Percentiles rank a stretch among this genome's conserved stretches.
phyloP scores from a whole-genome alignment of 768 basidiomycete genomes.

The Candolleomyces aberdarensis region DNA sequence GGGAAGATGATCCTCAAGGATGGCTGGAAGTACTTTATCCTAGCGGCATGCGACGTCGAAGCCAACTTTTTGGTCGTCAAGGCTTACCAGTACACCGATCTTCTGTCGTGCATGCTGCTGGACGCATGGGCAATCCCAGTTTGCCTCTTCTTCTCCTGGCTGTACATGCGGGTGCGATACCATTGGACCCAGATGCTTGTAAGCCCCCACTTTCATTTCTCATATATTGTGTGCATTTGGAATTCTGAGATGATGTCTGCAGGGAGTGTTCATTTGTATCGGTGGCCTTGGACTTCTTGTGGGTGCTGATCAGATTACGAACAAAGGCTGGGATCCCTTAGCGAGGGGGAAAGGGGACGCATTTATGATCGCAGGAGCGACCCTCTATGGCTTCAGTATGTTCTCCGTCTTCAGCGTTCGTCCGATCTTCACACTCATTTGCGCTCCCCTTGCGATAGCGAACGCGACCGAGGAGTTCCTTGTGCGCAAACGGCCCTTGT shows the following conservation, averaged over 20 bases:
- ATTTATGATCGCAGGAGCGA: conserved; percentile 85
- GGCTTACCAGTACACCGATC: conserved; percentile 83
- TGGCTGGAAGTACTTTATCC: conserved; percentile 86
- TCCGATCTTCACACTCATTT: neutral
- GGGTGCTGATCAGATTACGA: conserved; percentile 70
- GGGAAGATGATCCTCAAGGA: conserved; percentile 65
- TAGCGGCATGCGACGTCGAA: conserved; percentile 82
- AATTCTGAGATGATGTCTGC: neutral
- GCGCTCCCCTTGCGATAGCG: conserved; percentile 36
- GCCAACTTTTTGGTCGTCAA: conserved; percentile 86
- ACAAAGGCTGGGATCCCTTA: conserved; percentile 68
- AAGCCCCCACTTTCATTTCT: conserved; percentile 15
- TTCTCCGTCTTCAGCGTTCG: conserved; percentile 13
- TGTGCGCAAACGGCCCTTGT: conserved; percentile 74
- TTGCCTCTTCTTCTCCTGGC: conserved; percentile 78
- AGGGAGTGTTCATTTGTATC: conserved; percentile 75
- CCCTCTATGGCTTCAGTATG: conserved; percentile 83
- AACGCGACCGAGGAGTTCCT: conserved; percentile 90
- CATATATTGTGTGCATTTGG: neutral
- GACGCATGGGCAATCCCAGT: conserved; percentile 94
- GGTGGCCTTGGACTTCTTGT: conserved; percentile 80
- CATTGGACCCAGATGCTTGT: conserved; percentile 84
- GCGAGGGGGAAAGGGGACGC: conserved; percentile 74
- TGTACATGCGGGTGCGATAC: conserved; percentile 78
- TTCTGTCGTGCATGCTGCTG: conserved; percentile 89